Evolutionary conservation across 257 asterid species (phyloP), one percentile per base, ranked within the genome.

Genomic region (Solanum lycopersicoides): DNA sequence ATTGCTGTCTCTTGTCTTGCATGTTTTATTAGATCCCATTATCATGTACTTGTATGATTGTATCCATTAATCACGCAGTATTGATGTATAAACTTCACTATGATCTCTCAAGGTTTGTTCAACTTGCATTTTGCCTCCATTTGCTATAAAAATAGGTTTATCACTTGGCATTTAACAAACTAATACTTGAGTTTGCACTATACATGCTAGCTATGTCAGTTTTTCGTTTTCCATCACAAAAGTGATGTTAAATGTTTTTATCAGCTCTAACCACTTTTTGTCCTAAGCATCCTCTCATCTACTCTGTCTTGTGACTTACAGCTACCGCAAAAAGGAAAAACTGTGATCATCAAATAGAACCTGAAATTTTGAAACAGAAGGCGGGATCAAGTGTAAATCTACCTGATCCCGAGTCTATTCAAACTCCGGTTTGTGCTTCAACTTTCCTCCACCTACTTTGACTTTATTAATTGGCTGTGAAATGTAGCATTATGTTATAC

Each of bases 241-340:
- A 28, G n/a, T 65, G 73, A 23, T 87, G 66, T 34, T 30, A 3
- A 32, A 39, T 53, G 41, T 25, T 16, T 28, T 25, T 44, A 23
- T n/a, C 35, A 14, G 77, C 68, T 11, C 47, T 82, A 18, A 12
- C 35, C 25, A 18, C 68, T 32, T 45, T 28, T 25, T 85, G 35
- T 83, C 56, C 20, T 83, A 23, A 42, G 74, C 28, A 34, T 60
- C 28, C 23, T 35, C 32, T 25, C 21, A 23, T 41, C 15, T 15
- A 83, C 23, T 86, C 9, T 88, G 72, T 83, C 75, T 76, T 77
- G 88, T 87, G 89, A 87, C 39, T 3, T 90, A 86, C 97, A 92
- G 74, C 84, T 71, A 16, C 89, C 91, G 45, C 56, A 37, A 95
- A 95, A 91, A 90, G 97, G 91, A 93, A 93, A 90, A 91, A 90